Conservation (phyloP, 2,329 filamentous ascomycete genomes). For the Cryphonectria naterciae region DNA sequence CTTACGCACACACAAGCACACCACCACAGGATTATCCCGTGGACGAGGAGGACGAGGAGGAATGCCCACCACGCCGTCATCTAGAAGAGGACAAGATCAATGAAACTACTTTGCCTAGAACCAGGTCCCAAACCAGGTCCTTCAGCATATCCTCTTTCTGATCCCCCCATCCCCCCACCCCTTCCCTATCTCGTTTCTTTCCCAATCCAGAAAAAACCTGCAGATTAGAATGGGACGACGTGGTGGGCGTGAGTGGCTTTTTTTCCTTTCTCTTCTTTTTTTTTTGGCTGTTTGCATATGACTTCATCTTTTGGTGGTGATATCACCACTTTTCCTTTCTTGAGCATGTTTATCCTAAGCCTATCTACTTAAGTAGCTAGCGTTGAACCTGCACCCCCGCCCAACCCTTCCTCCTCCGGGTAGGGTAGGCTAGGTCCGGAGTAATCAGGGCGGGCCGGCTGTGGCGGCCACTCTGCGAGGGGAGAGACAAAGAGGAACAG, state of each 20-base stretch:
- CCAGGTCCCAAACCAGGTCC: neutral
- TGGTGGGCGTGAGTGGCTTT: neutral
- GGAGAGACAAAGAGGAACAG: neutral
- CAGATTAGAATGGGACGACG: neutral
- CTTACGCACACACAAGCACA: neutral
- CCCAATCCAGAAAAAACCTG: neutral
- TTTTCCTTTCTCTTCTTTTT: neutral
- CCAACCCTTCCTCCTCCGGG: neutral
- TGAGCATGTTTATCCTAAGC: neutral
- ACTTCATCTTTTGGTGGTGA: conserved; percentile 8
- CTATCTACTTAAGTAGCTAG: neutral
- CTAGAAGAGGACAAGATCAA: neutral
- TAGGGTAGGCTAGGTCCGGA: neutral
- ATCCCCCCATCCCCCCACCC: too few species aligned
- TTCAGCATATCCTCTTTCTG: neutral
- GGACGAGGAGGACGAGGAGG: neutral
- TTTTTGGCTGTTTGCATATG: neutral
- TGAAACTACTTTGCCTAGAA: neutral
- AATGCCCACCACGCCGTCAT: neutral
- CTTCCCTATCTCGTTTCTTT: neutral
- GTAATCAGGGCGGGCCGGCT: conserved; percentile 1
- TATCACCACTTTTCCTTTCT: conserved; percentile 1
- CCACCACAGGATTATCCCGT: neutral
- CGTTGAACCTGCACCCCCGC: neutral
- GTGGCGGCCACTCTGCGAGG: conserved; percentile 8